Evolutionary conservation across 2,329 filamentous ascomycete species (phyloP).

Genomic region (Microsporum ferrugineum): DNA sequence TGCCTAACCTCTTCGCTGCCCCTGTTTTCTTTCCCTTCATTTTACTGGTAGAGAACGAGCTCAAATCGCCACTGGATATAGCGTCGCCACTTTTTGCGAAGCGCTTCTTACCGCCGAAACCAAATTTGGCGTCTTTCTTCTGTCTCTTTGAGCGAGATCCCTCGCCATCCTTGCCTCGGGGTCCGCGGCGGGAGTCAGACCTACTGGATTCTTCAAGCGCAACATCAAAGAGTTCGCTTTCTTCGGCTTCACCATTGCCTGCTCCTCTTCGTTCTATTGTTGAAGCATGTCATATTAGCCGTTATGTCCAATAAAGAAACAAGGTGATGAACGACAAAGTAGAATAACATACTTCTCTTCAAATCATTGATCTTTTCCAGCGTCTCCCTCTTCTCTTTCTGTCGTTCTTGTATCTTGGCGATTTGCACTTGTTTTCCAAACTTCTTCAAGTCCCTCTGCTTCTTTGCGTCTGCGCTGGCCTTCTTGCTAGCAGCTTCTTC

Average conservation of each 20-base stretch:
- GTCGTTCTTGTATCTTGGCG: constrained; percentile 86
- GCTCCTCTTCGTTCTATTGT: constrained; percentile 64
- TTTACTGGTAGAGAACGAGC: constrained; percentile 66
- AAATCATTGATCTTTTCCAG: constrained; percentile 89
- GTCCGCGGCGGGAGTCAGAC: constrained; percentile 36
- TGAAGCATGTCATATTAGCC: constrained; percentile 13
- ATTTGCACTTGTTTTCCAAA: constrained; percentile 98
- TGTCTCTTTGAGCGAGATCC: constrained; percentile 56
- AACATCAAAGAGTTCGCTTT: constrained; percentile 84
- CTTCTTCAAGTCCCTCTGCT: constrained; percentile 92
- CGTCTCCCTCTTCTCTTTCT: constrained; percentile 83
- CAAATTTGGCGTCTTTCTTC: constrained; percentile 92
- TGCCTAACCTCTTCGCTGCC: constrained; percentile 39
- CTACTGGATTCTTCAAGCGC: constrained; percentile 61
- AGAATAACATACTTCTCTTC: constrained; percentile 70
- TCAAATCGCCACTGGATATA: constrained; percentile 65
- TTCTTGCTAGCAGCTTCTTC: constrained; percentile 89
- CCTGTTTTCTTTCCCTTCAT: constrained; percentile 55
- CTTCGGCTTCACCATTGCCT: constrained; percentile 52
- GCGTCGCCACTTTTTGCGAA: constrained; percentile 86
- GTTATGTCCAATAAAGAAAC: constrained; percentile 12
- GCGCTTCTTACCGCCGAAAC: constrained; percentile 92
- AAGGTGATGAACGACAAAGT: not conserved
- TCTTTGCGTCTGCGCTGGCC: constrained; percentile 78
- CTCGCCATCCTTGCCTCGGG: constrained; percentile 25